phyloP scores from a whole-genome alignment of 768 basidiomycete genomes.

The Psilocybe sp. region DNA sequence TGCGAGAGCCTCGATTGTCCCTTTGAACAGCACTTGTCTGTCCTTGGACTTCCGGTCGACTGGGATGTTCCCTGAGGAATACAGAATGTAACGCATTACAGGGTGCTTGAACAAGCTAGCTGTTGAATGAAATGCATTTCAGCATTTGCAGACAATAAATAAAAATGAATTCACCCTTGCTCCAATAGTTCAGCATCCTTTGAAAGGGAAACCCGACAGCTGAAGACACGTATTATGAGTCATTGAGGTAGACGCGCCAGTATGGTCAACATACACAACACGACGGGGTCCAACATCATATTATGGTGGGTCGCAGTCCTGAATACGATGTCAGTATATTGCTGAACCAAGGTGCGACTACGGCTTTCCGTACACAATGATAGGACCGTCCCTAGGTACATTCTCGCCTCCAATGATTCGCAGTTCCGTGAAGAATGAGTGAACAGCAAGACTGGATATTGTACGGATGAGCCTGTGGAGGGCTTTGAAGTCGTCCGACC shows the following conservation, averaged over 20 bases:
- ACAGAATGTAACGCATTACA: slow-evolving; percentile 66
- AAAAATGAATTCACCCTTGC: slow-evolving; percentile 67
- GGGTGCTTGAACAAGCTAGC: slow-evolving; percentile 83
- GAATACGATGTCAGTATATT: not conserved
- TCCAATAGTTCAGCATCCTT: slow-evolving; percentile 89
- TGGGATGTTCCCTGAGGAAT: slow-evolving; percentile 94
- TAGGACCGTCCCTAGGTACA: slow-evolving; percentile 84
- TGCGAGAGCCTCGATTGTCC: slow-evolving; percentile 83
- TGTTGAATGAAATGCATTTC: slow-evolving; percentile 18
- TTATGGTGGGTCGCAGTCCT: slow-evolving; percentile 68
- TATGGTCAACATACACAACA: slow-evolving; percentile 59
- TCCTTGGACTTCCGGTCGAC: slow-evolving; percentile 95
- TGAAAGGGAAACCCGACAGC: slow-evolving; percentile 81
- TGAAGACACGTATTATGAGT: slow-evolving; percentile 23
- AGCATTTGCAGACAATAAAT: not conserved
- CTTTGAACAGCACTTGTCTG: slow-evolving; percentile 81
- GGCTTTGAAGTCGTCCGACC: slow-evolving; percentile 37
- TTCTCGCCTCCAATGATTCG: slow-evolving; percentile 86
- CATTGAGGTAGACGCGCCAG: not conserved
- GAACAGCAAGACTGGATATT: slow-evolving; percentile 70
- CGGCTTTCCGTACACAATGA: slow-evolving; percentile 73
- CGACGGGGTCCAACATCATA: slow-evolving; percentile 89
- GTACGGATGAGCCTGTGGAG: slow-evolving; percentile 71
- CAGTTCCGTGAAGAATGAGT: slow-evolving; percentile 87
- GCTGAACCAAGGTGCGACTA: slow-evolving; percentile 1